Percentiles rank a stretch among this genome's conserved stretches.
Evolutionary conservation across 2,329 filamentous ascomycete genomes (phyloP).

Genomic region (Claviceps monticola): DNA sequence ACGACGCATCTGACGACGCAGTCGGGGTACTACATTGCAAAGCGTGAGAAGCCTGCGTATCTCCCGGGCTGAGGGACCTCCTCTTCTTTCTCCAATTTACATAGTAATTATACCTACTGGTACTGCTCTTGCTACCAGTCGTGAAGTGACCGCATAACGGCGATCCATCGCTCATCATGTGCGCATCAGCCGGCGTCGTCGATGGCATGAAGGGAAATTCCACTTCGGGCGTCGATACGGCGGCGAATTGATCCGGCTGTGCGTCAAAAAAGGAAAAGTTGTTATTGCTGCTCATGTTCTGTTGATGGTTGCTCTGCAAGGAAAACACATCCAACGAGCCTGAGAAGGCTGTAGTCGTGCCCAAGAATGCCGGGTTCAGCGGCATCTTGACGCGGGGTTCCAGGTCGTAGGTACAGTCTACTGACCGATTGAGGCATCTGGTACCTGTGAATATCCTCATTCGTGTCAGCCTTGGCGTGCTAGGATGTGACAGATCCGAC

Average conservation of each 20-base stretch:
- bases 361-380: constrained; percentile 7
- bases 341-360: constrained; percentile 3
- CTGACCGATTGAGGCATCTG: constrained; percentile 5
- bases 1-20: constrained; percentile 5
- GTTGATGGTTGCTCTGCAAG: not conserved
- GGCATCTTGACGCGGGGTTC: constrained; percentile 7
- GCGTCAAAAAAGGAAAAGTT: not conserved
- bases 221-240: constrained; percentile 2
- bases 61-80: not conserved
- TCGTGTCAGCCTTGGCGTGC: not conserved
- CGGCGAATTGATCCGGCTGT: not conserved
- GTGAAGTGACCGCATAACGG: not conserved
- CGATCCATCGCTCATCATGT: not conserved
- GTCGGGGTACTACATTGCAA: constrained; percentile 6
- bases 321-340: constrained; percentile 5
- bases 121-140: no score
- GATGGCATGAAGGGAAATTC: constrained; percentile 1
- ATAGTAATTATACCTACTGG: constrained; percentile 1
- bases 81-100: not conserved
- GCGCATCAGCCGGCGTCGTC: not conserved
- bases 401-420: constrained; percentile 5
- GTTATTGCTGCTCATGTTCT: not conserved
- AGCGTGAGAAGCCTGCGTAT: not conserved
- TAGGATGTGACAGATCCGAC: not conserved
- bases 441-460: not conserved